Evolutionary conservation across 2,329 filamentous ascomycete genomes (phyloP), one percentile per base, ranked within the genome.

Genomic region (Ceratocystis diversiconidia): DNA sequence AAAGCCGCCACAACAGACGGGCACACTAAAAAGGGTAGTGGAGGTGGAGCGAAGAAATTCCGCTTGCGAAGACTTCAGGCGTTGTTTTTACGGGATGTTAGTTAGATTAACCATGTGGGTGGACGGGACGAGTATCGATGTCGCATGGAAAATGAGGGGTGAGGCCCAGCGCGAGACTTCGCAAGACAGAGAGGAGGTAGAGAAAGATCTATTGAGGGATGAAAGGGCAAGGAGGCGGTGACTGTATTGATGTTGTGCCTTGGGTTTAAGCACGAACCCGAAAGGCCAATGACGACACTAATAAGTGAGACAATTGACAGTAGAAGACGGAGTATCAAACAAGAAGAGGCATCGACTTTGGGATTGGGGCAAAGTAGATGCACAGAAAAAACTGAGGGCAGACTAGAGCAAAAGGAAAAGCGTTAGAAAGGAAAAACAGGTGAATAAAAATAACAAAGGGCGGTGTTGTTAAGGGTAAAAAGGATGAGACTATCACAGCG

Each of bases 231-330:
- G 48, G 48, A 52, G 48, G 48, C 48, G 48, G 48, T 52, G 48
- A 52, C 48, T 52, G 7, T 52, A 6, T 52, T 52, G 7, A 52
- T 28, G 48, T 6, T 10, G 48, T 25, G 48, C 48, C 48, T 52
- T 52, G 22, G 48, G 10, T 12, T 52, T 52, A 52, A 52, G 48
- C 48, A 59, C 55, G n/a, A 59, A 10, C 12, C 55, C 55, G 55
- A 59, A 59, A 59, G 36, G 15, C 55, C 55, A 59, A 36, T 36
- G 30, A 36, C 55, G 30, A 36, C 30, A 36, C 55, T 3, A 59
- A 59, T 17, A 59, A 59, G 55, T 59, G 55, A 59, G 28, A 59
- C 28, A 59, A 59, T 59, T 15, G 55, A 59, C 28, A 59, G 30
- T 30, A 36, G 55, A 8, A 59, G 30, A 19, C 5, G 12, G 28